Conservation (phyloP, 306 rosid genomes). For the Vigna trinervia region DNA sequence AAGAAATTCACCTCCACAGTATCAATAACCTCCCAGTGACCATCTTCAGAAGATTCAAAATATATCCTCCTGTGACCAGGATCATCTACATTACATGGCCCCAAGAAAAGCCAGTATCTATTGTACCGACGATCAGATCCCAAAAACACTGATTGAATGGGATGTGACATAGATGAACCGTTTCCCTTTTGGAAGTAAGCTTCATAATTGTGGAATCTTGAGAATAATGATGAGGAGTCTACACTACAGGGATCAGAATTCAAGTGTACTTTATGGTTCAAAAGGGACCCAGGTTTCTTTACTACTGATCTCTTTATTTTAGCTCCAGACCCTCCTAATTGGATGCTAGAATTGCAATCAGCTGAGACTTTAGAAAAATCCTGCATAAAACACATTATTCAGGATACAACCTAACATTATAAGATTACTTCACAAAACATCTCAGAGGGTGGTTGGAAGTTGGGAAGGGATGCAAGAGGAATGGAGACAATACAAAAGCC, state of each 20-base stretch:
- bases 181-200: slow-evolving; percentile 50
- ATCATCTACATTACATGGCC: slow-evolving; percentile 82
- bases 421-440: slow-evolving; percentile 22
- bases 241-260: slow-evolving; percentile 56
- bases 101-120: slow-evolving; percentile 98
- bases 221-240: slow-evolving; percentile 70
- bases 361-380: slow-evolving; percentile 54
- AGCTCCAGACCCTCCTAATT: slow-evolving; percentile 75
- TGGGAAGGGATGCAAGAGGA: slow-evolving; percentile 9
- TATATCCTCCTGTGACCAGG: slow-evolving; percentile 98
- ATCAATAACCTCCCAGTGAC: slow-evolving; percentile 97
- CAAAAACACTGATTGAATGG: slow-evolving; percentile 90
- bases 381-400: slow-evolving; percentile 47
- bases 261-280: slow-evolving; percentile 53
- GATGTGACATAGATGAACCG: slow-evolving; percentile 57
- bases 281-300: slow-evolving; percentile 55
- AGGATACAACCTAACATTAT: slow-evolving; percentile 29
- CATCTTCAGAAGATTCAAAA: slow-evolving; percentile 98
- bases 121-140: slow-evolving; percentile 98
- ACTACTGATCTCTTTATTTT: slow-evolving; percentile 81
- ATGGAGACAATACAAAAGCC: background rate
- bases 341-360: slow-evolving; percentile 63
- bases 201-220: slow-evolving; percentile 45
- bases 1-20: slow-evolving; percentile 73
- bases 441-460: slow-evolving; percentile 5